Percentiles rank a stretch among this genome's conserved stretches.
Evolutionary conservation across 192 early-diverging fungal genomes (phyloP).

Genomic region (Coemansia biformis): DNA sequence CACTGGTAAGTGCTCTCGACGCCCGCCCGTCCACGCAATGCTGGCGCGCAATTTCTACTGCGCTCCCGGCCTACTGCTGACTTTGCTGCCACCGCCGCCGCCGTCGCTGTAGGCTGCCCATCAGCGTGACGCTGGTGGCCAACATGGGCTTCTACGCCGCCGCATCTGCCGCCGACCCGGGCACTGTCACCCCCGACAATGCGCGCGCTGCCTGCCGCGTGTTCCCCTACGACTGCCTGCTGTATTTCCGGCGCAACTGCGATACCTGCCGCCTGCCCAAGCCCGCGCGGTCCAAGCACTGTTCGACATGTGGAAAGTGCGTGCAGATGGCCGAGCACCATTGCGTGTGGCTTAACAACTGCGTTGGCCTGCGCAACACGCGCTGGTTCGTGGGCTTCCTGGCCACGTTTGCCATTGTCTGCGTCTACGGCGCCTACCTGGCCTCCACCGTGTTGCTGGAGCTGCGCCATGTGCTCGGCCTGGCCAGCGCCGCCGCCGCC

Average conservation of each 20-base stretch:
- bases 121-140: slow-evolving; percentile 20
- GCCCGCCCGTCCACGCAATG: too few relatives aligned
- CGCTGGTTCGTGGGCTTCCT: slow-evolving; percentile 48
- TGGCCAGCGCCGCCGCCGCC: slow-evolving; percentile 9
- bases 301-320: slow-evolving; percentile 39
- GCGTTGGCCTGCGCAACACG: slow-evolving; percentile 46
- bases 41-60: too few relatives aligned
- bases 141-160: slow-evolving; percentile 32
- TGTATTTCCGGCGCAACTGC: slow-evolving; percentile 27
- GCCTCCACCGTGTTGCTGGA: slow-evolving; percentile 29
- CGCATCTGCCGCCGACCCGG: slow-evolving; percentile 32
- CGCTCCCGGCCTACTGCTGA: neutral
- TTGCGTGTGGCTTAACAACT: slow-evolving; percentile 53
- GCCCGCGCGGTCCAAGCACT: slow-evolving; percentile 53
- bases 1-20: slow-evolving; percentile 41
- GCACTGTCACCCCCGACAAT: slow-evolving; percentile 21
- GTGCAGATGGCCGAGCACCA: slow-evolving; percentile 51
- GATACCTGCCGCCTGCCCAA: slow-evolving; percentile 30
- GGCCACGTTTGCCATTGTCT: slow-evolving; percentile 24
- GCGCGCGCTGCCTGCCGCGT: slow-evolving; percentile 19
- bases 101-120: slow-evolving; percentile 22
- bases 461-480: slow-evolving; percentile 23
- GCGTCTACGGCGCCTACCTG: slow-evolving; percentile 38
- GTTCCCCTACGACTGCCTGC: slow-evolving; percentile 32
- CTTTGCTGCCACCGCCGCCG: too few relatives aligned